Base-by-base conservation (phyloP, 805 yeast genomes). In the Sugiyamaella qingdaonensis region DNA sequence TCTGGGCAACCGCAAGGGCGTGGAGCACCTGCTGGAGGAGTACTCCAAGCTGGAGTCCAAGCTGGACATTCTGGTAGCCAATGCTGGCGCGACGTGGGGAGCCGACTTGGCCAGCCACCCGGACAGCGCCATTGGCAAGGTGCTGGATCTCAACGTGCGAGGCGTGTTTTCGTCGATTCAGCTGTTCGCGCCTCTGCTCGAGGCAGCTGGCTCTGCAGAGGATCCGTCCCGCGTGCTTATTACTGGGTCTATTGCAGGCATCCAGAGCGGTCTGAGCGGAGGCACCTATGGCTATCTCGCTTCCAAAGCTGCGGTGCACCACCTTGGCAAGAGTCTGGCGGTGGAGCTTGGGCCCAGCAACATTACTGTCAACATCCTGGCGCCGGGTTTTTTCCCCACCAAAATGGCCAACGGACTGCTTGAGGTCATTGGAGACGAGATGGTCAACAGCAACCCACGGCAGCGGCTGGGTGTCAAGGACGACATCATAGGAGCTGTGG, bases 21-120 rank as follows among this genome's bases (percentile, higher is more conserved):
- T 76, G 48, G 68, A 71, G 51, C 58, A 67, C 18, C 76, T 85
- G 56, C 68, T 61, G 46, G 66, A 72, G 4, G 74, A 72, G 36
- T 77, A 78, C 13, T 55, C 66, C 13, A 65, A 68, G 53, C 64
- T 63, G 18, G 77, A 78, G 24, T 24, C 62, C 11, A 72, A 75
- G 60, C 74, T 85, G 35, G 81, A 85, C 66, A 82, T 85, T 55
- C 73, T 85, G 57, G 74, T 84, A 60, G 88, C 90, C 47, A 86
- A 85, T 62, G 91, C 92, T 4, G 92, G 92, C 31, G 89, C 90
- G 8, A 70, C 85, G 11, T 85, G 91, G 91, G 91, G 90, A 16
- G 84, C 81, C 1, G 79, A 79, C 10, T 67, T 86, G 47, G 81
- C 74, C 36, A 68, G 70, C 10, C 90, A 86, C 62, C 81, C 88